Base-by-base conservation (phyloP, 163 green algal genomes). In the Volvox carteri region DNA sequence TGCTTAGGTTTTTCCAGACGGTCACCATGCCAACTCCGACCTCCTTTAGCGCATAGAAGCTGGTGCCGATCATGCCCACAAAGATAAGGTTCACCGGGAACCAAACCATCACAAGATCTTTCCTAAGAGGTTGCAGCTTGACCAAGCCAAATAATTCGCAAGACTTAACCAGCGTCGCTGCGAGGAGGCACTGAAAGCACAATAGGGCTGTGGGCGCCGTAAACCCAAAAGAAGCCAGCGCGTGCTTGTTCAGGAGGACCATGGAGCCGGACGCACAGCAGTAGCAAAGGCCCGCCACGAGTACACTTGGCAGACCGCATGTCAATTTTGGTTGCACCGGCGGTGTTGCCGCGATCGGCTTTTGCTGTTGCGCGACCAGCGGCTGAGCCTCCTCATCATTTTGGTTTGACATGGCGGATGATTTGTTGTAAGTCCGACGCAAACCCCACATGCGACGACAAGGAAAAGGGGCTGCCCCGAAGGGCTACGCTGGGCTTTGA, bases 1-100 rank as follows among this genome's bases (percentile, higher is more conserved):
- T 98, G 85, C 92, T 96, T 8, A 95, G 86, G 87, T 98, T 98
- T 89, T 98, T 98, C 92, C 97, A 95, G 0, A 98, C 94, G 0
- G 96, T 98, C 0, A 97, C 96, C 96, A 98, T 98, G 12, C 94
- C 94, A 6, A 98, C 95, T 30, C 93, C 92, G 33, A 97, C 92
- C 23, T 91, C 62, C 87, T 95, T 91, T 39, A 97, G 92, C 2
- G 94, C 91, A 68, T 93, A 95, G 88, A 97, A 96, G 86, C 81
- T 91, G 23, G 83, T 92, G 35, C 92, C 92, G 42, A 97, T 95
- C 95, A 97, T 95, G 39, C 83, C 90, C 46, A 92, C 90, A 56
- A 92, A 92, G 54, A 92, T 91, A 39, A 92, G 78, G 85, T 92
- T 95, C 21, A 97, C 95, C 1, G 95, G 95, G 72, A 97, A 91